Evolutionary conservation across 768 basidiomycete species (phyloP).

Genomic region (Lentinus brumalis): DNA sequence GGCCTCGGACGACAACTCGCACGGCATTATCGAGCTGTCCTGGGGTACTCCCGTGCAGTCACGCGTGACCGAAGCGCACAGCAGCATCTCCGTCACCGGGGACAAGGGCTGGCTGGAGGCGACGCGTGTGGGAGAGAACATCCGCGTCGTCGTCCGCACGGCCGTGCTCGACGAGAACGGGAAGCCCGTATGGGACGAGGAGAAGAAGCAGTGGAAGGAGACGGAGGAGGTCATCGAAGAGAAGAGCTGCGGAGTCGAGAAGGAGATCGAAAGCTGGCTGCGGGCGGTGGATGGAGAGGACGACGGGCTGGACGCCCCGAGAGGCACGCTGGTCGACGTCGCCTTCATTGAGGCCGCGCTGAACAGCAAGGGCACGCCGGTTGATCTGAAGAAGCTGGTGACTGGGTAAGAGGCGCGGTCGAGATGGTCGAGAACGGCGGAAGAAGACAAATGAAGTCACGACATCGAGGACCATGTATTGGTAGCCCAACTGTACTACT

Average conservation of each 20-base stretch:
- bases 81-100: conserved; percentile 58
- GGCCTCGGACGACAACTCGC: conserved; percentile 47
- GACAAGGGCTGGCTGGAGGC: conserved; percentile 61
- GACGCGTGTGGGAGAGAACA: conserved; percentile 31
- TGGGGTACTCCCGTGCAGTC: conserved; percentile 54
- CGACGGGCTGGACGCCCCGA: conserved; percentile 54
- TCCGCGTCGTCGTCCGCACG: conserved; percentile 39
- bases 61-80: conserved; percentile 31
- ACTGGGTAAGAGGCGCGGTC: conserved; percentile 5
- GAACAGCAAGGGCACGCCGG: conserved; percentile 59
- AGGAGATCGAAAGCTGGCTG: conserved; percentile 63
- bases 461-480: background rate
- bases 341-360: conserved; percentile 79
- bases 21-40: conserved; percentile 66
- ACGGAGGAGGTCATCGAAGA: conserved; percentile 50
- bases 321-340: conserved; percentile 68
- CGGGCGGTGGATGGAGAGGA: conserved; percentile 49
- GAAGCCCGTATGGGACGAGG: conserved; percentile 40
- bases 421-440: background rate
- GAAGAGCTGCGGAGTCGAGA: conserved; percentile 51
- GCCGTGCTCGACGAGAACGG: conserved; percentile 39
- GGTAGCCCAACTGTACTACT: background rate
- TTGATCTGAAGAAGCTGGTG: conserved; percentile 53
- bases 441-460: background rate
- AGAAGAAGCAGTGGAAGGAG: conserved; percentile 34